phyloP scores from a whole-genome alignment of 305 asterid genomes.

The Withania somnifera region DNA sequence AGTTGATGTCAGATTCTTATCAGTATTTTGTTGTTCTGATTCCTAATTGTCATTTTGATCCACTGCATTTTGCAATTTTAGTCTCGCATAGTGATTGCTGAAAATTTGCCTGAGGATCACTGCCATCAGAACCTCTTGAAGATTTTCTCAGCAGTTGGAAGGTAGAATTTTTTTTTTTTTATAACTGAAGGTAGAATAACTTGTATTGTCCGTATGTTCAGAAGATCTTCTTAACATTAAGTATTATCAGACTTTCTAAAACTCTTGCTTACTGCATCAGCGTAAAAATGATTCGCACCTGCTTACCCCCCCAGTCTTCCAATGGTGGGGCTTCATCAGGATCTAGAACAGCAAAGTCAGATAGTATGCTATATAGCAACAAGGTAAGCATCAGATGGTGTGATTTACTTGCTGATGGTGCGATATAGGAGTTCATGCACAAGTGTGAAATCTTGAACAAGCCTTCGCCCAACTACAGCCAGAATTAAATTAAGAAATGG shows the following conservation, averaged over 20 bases:
- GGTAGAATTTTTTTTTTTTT: too few species aligned
- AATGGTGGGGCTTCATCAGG: conserved; percentile 42
- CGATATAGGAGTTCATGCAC: not conserved
- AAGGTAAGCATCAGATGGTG: conserved; percentile 37
- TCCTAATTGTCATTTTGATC: not conserved
- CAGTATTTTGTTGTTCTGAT: not conserved
- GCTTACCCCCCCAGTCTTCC: conserved; percentile 65
- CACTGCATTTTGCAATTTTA: conserved; percentile 2
- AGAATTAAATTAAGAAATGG: not conserved
- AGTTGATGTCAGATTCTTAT: not conserved
- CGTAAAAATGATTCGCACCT: conserved; percentile 81
- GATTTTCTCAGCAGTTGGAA: conserved; percentile 75
- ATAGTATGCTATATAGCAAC: conserved; percentile 41
- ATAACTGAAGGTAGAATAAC: conserved; percentile 55
- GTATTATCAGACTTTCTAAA: not conserved
- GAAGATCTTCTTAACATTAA: not conserved
- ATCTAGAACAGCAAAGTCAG: conserved; percentile 54
- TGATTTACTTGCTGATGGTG: not conserved
- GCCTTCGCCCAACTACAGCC: not conserved
- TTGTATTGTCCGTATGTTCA: not conserved
- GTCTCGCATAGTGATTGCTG: conserved; percentile 80
- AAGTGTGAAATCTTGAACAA: not conserved
- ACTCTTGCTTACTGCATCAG: conserved; percentile 28
- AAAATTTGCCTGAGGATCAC: conserved; percentile 86
- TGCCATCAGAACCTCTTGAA: conserved; percentile 86